Conservation (phyloP, 257 asterid species). For the Anisodus tanguticus region DNA sequence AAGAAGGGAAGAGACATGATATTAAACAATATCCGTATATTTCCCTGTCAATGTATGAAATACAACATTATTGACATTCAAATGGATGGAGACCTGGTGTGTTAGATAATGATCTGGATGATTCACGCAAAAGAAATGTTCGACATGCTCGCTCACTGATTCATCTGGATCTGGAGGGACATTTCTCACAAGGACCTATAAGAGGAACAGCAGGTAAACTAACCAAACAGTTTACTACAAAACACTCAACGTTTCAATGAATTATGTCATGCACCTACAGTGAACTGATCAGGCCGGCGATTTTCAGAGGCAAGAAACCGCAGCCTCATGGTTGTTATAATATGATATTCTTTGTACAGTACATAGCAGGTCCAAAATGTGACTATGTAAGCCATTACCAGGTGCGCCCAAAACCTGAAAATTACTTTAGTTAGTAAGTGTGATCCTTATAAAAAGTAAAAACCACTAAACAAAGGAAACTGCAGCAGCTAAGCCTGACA, state of each 20-base stretch:
- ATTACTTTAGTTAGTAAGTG: not conserved
- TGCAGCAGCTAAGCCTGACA: conserved; percentile 24
- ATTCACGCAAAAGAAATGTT: conserved; percentile 92
- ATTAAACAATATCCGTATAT: conserved; percentile 13
- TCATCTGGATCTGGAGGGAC: conserved; percentile 94
- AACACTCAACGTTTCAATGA: conserved; percentile 25
- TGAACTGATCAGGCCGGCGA: conserved; percentile 89
- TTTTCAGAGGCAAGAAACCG: conserved; percentile 82
- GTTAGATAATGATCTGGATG: conserved; percentile 82
- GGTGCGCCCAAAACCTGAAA: conserved; percentile 82
- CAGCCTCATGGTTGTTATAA: conserved; percentile 69
- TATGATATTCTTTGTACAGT: conserved; percentile 80
- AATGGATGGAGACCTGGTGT: conserved; percentile 59
- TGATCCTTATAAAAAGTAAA: not conserved
- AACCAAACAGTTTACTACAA: not conserved
- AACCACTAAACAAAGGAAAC: not conserved
- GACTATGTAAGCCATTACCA: conserved; percentile 75
- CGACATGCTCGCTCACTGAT: conserved; percentile 89
- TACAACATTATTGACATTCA: not conserved
- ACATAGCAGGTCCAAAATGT: conserved; percentile 84
- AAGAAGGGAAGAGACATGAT: conserved; percentile 2
- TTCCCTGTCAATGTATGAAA: conserved; percentile 16
- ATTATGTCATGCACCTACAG: conserved; percentile 57
- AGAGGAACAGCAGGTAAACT: conserved; percentile 15
- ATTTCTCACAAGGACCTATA: conserved; percentile 90